phyloP scores from a whole-genome alignment of 2,329 filamentous ascomycete genomes.

The Penicillium sp. region DNA sequence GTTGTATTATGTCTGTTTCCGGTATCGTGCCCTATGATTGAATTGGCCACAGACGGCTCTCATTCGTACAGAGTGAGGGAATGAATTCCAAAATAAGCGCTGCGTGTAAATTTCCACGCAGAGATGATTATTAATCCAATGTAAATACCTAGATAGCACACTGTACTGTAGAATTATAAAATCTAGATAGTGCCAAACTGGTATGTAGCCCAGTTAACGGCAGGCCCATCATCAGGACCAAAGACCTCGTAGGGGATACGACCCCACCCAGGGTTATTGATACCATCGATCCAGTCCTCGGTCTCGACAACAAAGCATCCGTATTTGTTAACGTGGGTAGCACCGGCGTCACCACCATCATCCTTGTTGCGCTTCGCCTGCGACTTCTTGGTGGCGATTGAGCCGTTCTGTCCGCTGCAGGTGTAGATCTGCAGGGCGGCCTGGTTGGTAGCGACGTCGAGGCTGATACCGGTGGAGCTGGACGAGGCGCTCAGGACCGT shows the following conservation, averaged over 20 bases:
- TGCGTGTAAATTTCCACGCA: not conserved
- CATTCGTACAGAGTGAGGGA: not conserved
- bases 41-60: not conserved
- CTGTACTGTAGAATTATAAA: not conserved
- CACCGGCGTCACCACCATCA: conserved; percentile 50
- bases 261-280: conserved; percentile 89
- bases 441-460: conserved; percentile 82
- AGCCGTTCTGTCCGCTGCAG: conserved; percentile 75
- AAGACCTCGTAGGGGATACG: conserved; percentile 51
- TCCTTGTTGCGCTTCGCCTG: conserved; percentile 54
- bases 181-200: conserved; percentile 44
- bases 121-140: not conserved
- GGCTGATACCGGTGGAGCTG: conserved; percentile 73
- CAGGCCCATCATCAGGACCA: conserved; percentile 41
- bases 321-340: conserved; percentile 58
- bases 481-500: conserved; percentile 62
- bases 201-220: conserved; percentile 47
- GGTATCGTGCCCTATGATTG: not conserved
- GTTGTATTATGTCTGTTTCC: not conserved
- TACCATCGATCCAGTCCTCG: conserved; percentile 89
- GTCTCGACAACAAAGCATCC: conserved; percentile 90
- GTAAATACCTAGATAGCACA: not conserved
- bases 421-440: conserved; percentile 85
- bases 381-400: conserved; percentile 44
- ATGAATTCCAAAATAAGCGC: not conserved